Conservation (phyloP, 352 stramenopile species). For the Phytopythium helicoides region DNA sequence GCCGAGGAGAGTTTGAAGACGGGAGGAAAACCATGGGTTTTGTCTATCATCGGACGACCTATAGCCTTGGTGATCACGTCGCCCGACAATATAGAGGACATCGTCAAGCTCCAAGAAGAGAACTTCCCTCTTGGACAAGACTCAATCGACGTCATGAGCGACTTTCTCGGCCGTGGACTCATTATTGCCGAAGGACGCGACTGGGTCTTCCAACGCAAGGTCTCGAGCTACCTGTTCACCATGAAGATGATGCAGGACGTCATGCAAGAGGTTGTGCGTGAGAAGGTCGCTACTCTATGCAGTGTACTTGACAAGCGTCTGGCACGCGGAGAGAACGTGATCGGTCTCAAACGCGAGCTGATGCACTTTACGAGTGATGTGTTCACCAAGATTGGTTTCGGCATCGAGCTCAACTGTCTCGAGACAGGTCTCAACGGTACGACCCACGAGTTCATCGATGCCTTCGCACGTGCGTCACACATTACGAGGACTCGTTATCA, state of each 20-base stretch:
- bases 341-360: constrained; percentile 46
- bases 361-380: constrained; percentile 63
- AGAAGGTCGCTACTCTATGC: constrained; percentile 28
- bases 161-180: constrained; percentile 64
- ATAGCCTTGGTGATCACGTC: constrained; percentile 41
- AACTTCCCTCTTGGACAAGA: constrained; percentile 57
- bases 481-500: constrained; percentile 32
- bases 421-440: constrained; percentile 14
- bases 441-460: constrained; percentile 43
- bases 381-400: constrained; percentile 63
- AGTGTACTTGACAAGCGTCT: constrained; percentile 18
- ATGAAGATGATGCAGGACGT: constrained; percentile 45
- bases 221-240: constrained; percentile 83
- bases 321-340: constrained; percentile 6
- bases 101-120: constrained; percentile 57
- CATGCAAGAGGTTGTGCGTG: constrained; percentile 33
- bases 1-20: constrained; percentile 30
- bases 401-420: constrained; percentile 39
- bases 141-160: constrained; percentile 26
- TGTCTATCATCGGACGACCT: constrained; percentile 26
- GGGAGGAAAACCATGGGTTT: constrained; percentile 30
- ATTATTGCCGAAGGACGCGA: constrained; percentile 27
- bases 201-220: constrained; percentile 74
- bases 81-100: constrained; percentile 37
- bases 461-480: constrained; percentile 33